Evolutionary conservation across 1,139 yeast species (phyloP), one percentile per base, ranked within the genome.

Genomic region (Suhomyces kunorum): DNA sequence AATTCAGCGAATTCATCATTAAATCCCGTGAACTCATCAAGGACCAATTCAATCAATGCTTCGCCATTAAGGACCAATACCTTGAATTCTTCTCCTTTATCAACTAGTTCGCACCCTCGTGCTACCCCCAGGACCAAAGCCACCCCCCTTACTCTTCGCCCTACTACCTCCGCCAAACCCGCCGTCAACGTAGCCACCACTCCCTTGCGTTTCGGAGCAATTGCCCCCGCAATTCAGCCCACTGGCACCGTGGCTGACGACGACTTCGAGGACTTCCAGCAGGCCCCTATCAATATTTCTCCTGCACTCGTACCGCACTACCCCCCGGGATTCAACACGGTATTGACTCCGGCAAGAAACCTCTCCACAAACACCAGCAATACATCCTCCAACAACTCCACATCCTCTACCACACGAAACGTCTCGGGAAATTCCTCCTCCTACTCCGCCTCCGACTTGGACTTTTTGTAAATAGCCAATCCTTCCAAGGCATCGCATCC

Each of bases 281-380:
- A 54, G 45, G 64, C 63, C 4, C 44, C 33, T 11, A 30, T 5
- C 11, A 13, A 20, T 34, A 11, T 26, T 17, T 22, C 33, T 2
- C 19, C 33, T 25, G 15, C 32, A 19, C 2, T 39, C 8, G 28
- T 34, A 29, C 20, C 20, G 17, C 28, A 47, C 24, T 53, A 53
- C 36, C 70, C 70, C 2, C 71, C 71, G 1, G 70, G 70, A 1
- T 65, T 63, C 44, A 49, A 56, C n/a, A n/a, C n/a, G n/a, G n/a
- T n/a, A n/a, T n/a, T n/a, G n/a, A n/a, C 42, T 36, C 53, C 12
- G 34, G 43, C 15, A 32, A 20, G 23, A 8, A 14, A 8, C 20
- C 15, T 27, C 24, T 8, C 17, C 24, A 20, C n/a, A 7, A 28
- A 17, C 38, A 18, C 20, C 17, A 11, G 19, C 28, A 8, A 29